Conservation (phyloP, 2,329 filamentous ascomycete species). For the Dryadomyces quercus-mongolicae region DNA sequence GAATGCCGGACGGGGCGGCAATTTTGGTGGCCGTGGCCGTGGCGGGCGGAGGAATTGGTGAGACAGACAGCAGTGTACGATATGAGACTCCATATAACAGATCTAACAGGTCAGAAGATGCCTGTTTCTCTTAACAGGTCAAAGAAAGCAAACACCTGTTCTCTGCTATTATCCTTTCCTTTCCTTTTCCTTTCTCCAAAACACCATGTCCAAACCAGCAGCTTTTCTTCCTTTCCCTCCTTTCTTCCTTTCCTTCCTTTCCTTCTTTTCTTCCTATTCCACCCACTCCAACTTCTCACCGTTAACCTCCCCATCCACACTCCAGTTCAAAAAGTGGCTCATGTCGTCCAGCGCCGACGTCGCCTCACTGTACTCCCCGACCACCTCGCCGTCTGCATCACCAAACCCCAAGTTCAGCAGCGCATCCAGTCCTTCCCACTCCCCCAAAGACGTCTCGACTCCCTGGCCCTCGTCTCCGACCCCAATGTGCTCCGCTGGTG, state of each 20-base stretch:
- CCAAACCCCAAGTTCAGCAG: background rate
- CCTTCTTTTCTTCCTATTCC: background rate
- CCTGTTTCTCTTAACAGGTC: too few relatives aligned
- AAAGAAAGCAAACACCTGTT: too few relatives aligned
- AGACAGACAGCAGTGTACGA: background rate
- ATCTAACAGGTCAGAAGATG: too few relatives aligned
- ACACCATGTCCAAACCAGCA: too few relatives aligned
- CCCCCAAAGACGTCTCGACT: background rate
- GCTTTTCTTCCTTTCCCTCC: too few relatives aligned
- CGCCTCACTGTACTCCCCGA: background rate
- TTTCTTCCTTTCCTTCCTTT: background rate
- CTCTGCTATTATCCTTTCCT: too few relatives aligned
- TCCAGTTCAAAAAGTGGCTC: background rate
- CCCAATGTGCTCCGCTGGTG: background rate
- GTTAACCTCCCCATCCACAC: background rate
- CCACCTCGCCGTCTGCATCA: background rate
- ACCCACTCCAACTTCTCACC: background rate
- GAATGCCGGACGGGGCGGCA: slow-evolving; percentile 10
- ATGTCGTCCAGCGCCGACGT: background rate
- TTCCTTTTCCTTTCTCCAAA: too few relatives aligned
- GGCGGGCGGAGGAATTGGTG: slow-evolving; percentile 16
- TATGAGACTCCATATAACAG: too few relatives aligned
- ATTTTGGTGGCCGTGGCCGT: slow-evolving; percentile 20
- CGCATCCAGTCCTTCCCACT: background rate
- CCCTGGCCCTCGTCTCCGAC: background rate